A percentile compares a stretch with the other conserved stretches of the same genome.
Conservation (phyloP, 257 asterid species). For the Vinca minor region DNA sequence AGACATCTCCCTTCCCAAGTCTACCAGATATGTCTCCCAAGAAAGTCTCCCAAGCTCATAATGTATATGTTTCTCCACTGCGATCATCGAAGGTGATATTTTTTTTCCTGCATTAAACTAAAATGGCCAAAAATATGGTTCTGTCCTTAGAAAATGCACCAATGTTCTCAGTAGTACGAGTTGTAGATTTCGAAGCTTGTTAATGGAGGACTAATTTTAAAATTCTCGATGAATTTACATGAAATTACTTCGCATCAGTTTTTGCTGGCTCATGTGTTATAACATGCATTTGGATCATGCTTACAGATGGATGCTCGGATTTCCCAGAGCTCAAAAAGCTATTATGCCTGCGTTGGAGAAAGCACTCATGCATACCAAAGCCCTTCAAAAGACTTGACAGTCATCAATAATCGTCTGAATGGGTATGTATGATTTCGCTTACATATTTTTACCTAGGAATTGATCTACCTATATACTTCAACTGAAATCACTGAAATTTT, state of each 20-base stretch:
- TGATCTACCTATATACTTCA: background rate
- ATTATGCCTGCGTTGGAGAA: conserved; percentile 95
- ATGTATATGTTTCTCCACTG: conserved; percentile 87
- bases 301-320: conserved; percentile 86
- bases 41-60: conserved; percentile 90
- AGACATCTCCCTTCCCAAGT: conserved; percentile 70
- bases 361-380: conserved; percentile 97
- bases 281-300: conserved; percentile 10
- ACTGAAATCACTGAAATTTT: no score
- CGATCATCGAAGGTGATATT: conserved; percentile 72
- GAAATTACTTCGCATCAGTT: background rate
- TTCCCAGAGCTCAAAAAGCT: conserved; percentile 86
- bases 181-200: conserved; percentile 1
- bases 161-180: background rate
- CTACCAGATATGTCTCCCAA: conserved; percentile 99
- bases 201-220: background rate
- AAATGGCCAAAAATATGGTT: background rate
- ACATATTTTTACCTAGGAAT: background rate
- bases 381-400: conserved; percentile 91
- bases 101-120: background rate
- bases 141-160: background rate
- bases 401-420: conserved; percentile 78
- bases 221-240: background rate
- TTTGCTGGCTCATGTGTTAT: background rate
- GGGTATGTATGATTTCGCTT: conserved; percentile 37